phyloP scores from a whole-genome alignment of 768 basidiomycete genomes.

The Stropharia rugosoannulata region DNA sequence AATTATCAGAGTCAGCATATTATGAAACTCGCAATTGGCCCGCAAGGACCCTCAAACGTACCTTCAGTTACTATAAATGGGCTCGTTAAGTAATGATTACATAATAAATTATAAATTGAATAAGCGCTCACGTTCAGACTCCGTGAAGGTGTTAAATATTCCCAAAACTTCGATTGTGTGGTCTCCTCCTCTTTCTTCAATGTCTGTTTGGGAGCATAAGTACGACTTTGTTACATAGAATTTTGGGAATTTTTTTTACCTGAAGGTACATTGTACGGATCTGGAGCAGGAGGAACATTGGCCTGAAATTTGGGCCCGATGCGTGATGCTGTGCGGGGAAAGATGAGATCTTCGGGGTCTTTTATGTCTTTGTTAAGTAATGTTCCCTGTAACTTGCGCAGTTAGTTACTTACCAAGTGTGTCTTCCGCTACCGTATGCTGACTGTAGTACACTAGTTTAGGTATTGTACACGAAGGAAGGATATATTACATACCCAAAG shows the following conservation, averaged over 20 bases:
- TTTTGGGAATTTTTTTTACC: no score
- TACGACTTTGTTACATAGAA: background rate
- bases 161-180: constrained; percentile 73
- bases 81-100: constrained; percentile 18
- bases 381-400: constrained; percentile 3
- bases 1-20: constrained; percentile 10
- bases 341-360: constrained; percentile 98
- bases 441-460: constrained; percentile 39
- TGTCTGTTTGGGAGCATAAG: constrained; percentile 34
- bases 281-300: constrained; percentile 47
- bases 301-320: constrained; percentile 87
- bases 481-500: constrained; percentile 72
- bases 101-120: constrained; percentile 19
- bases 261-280: constrained; percentile 35
- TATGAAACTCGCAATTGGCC: background rate
- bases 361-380: constrained; percentile 22
- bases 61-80: constrained; percentile 51
- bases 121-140: constrained; percentile 60
- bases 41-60: constrained; percentile 27
- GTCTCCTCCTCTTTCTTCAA: constrained; percentile 69
- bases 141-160: constrained; percentile 60
- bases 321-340: constrained; percentile 91
- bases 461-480: background rate
- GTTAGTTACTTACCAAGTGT: constrained; percentile 63
- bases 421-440: constrained; percentile 90